These are phyloP conservation scores for Hypericum perforatum DNA, from an alignment of 345 rosid genomes.

Conservation along the genomic window DNA sequence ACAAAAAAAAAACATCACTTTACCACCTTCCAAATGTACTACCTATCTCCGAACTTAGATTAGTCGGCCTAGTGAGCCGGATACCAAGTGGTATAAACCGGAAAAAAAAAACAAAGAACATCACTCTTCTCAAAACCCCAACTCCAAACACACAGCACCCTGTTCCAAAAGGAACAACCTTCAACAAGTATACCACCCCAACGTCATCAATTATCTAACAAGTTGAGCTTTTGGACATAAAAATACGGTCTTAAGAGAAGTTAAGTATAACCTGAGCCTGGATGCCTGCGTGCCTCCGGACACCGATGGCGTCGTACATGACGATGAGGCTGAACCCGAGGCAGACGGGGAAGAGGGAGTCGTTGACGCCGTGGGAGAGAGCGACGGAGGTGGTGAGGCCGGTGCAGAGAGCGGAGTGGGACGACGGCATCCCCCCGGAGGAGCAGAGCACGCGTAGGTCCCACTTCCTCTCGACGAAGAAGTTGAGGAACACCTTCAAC, in stretches of 20 bases:
- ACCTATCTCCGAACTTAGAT: no score
- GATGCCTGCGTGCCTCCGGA: constrained; percentile 95
- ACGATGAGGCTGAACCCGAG: constrained; percentile 88
- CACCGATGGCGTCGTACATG: constrained; percentile 94
- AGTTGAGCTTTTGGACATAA: not conserved
- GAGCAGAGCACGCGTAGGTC: constrained; percentile 63
- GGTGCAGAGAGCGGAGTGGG: constrained; percentile 82
- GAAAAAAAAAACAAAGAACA: no score
- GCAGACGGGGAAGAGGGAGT: constrained; percentile 87
- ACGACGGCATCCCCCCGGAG: constrained; percentile 95
- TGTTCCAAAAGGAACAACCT: no score
- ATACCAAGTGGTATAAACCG: no score
- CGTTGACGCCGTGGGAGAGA: constrained; percentile 78
- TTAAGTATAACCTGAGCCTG: constrained; percentile 66
- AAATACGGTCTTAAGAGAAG: constrained; percentile 3
- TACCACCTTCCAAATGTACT: no score
- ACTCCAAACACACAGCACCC: no score
- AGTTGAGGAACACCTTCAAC: constrained; percentile 57
- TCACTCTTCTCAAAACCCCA: no score
- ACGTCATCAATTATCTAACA: not conserved
- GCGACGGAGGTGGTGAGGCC: constrained; percentile 94
- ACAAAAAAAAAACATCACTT: no score
- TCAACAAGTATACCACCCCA: not conserved
- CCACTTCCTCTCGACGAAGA: constrained; percentile 86
- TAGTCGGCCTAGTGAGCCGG: no score